Evolutionary conservation across 2,329 filamentous ascomycete genomes (phyloP).

Genomic region (Cercospora canescens): DNA sequence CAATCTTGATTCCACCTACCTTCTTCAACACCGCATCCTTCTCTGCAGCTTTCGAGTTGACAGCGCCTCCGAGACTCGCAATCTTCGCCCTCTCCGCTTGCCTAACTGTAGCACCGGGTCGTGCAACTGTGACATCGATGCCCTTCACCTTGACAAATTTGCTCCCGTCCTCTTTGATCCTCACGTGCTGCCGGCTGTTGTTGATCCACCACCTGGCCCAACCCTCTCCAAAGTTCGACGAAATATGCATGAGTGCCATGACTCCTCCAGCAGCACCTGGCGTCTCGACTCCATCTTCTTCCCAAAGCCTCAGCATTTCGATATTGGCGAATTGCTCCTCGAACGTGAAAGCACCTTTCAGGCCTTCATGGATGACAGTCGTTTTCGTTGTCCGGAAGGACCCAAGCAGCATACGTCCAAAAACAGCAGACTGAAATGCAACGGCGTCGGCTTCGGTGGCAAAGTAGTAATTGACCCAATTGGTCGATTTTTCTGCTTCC

Average conservation of each 20-base stretch:
- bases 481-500: conserved; percentile 40
- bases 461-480: conserved; percentile 50
- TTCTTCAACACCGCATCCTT: conserved; percentile 31
- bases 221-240: conserved; percentile 44
- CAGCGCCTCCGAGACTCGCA: conserved; percentile 32
- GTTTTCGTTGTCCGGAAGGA: conserved; percentile 47
- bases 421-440: conserved; percentile 49
- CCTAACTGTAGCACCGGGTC: conserved; percentile 22
- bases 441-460: conserved; percentile 34
- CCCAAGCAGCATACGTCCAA: conserved; percentile 45
- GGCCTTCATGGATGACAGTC: conserved; percentile 46
- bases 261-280: conserved; percentile 41
- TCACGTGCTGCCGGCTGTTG: conserved; percentile 37
- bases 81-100: conserved; percentile 13
- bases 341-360: conserved; percentile 44
- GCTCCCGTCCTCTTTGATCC: conserved; percentile 43
- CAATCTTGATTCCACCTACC: conserved; percentile 45
- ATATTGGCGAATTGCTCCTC: conserved; percentile 52
- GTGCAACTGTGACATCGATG: conserved; percentile 40
- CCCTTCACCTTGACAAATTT: conserved; percentile 45
- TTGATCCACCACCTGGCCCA: conserved; percentile 49
- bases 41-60: conserved; percentile 17
- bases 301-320: conserved; percentile 49
- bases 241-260: conserved; percentile 47
- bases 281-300: conserved; percentile 40